A percentile compares a stretch with the other conserved stretches of the same genome.
Conservation (phyloP, 768 basidiomycete species). For the Trametes cinnabarina region DNA sequence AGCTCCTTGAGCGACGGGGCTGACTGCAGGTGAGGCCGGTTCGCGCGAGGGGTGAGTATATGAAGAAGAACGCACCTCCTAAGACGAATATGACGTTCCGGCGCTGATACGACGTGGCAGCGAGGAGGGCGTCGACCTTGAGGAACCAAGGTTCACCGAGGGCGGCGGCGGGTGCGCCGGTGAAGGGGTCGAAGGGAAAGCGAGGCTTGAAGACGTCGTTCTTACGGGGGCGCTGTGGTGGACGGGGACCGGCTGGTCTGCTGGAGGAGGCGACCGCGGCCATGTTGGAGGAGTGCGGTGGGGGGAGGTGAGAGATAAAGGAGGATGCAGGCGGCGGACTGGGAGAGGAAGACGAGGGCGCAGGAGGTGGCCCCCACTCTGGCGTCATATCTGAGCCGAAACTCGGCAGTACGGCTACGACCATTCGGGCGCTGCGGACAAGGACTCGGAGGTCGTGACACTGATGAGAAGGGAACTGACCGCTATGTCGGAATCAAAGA, state of each 20-base stretch:
- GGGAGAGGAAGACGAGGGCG: background rate
- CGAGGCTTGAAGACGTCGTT: constrained; percentile 33
- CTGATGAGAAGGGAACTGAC: background rate
- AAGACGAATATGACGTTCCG: constrained; percentile 38
- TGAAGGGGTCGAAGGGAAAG: constrained; percentile 37
- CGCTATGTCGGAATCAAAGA: too few relatives aligned
- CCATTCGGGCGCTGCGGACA: constrained; percentile 7
- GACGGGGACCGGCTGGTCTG: background rate
- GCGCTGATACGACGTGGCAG: constrained; percentile 21
- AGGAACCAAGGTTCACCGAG: constrained; percentile 32
- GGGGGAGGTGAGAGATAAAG: background rate
- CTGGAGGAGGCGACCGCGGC: constrained; percentile 14
- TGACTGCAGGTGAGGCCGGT: constrained; percentile 14
- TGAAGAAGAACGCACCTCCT: constrained; percentile 33
- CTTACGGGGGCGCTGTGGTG: constrained; percentile 8
- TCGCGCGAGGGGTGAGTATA: background rate
- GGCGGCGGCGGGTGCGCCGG: constrained; percentile 17
- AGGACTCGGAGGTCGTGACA: background rate
- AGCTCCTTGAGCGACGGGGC: constrained; percentile 35
- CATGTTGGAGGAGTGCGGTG: background rate
- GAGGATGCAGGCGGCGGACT: background rate
- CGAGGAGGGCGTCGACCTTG: constrained; percentile 24
- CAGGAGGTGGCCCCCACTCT: constrained; percentile 7
- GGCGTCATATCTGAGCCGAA: constrained; percentile 18
- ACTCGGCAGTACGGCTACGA: background rate